These are phyloP conservation scores for Rheum nobile DNA, from an alignment of 148 eudicot species.

Conservation along the genomic window DNA sequence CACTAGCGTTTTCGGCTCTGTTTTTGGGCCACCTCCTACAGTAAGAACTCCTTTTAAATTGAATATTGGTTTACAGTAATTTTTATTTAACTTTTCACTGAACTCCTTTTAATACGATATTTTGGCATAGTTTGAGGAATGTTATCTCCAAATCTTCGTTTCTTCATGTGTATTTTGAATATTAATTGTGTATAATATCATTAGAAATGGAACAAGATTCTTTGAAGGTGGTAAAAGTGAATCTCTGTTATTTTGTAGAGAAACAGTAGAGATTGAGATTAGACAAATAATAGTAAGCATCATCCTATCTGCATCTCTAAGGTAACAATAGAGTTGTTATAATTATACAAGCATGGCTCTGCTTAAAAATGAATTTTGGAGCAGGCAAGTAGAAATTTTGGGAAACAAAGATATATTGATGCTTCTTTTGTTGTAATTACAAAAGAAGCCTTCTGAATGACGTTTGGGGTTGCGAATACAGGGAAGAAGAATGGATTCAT, in stretches of 20 bases:
- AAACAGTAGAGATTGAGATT: too few species aligned
- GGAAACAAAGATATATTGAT: background rate
- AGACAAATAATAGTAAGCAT: too few species aligned
- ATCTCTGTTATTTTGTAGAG: background rate
- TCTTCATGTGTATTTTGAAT: background rate
- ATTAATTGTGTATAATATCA: background rate
- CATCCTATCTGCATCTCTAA: too few species aligned
- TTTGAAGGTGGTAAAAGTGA: background rate
- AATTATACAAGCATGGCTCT: too few species aligned
- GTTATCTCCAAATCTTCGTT: background rate
- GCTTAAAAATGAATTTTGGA: too few species aligned
- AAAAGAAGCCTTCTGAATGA: too few species aligned
- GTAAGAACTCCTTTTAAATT: background rate
- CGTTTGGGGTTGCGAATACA: background rate
- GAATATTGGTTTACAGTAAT: background rate
- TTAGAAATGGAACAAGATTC: background rate
- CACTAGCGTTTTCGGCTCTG: slow-evolving; percentile 9
- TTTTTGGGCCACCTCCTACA: slow-evolving; percentile 9
- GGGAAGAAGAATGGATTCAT: background rate
- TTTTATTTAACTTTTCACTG: background rate
- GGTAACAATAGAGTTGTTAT: too few species aligned
- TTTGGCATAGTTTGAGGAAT: background rate
- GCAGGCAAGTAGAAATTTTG: background rate
- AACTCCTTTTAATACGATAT: too few species aligned
- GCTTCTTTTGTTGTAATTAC: background rate